phyloP scores from a whole-genome alignment of 768 basidiomycete genomes.

The Epithele typhae region DNA sequence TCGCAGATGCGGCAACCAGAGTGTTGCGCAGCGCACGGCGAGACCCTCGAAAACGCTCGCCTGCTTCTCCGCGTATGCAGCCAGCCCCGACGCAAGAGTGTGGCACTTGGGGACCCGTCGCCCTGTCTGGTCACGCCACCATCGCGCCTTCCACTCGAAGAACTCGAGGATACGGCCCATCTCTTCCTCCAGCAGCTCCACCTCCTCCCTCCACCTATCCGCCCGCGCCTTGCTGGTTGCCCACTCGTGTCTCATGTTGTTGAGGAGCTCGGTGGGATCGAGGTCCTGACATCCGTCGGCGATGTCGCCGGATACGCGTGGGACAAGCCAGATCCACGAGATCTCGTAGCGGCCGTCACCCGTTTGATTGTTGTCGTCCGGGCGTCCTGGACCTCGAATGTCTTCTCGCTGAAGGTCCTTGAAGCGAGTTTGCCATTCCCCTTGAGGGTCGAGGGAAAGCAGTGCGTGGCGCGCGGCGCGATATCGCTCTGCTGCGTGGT shows the following conservation, averaged over 20 bases:
- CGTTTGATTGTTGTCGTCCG: neutral
- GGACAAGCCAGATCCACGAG: slow-evolving; percentile 14
- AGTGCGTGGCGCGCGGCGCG: neutral
- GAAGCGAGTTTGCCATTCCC: neutral
- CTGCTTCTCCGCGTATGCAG: neutral
- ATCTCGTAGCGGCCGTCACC: slow-evolving; percentile 2
- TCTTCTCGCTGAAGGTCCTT: neutral
- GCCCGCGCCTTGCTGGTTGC: slow-evolving; percentile 25
- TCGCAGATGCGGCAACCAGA: neutral
- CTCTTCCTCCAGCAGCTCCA: slow-evolving; percentile 31
- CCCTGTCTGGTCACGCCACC: slow-evolving; percentile 11
- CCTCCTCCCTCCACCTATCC: slow-evolving; percentile 33
- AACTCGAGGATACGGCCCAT: slow-evolving; percentile 26
- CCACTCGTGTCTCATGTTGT: slow-evolving; percentile 7
- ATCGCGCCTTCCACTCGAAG: slow-evolving; percentile 15
- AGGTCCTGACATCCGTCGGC: neutral
- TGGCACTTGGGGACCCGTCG: neutral
- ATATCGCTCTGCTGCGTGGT: neutral
- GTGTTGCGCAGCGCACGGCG: neutral
- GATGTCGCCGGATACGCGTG: neutral
- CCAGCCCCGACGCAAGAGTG: neutral
- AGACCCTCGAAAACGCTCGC: neutral
- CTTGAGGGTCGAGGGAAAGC: neutral
- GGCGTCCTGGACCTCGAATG: neutral
- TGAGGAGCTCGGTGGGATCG: neutral